These are phyloP conservation scores for Moniliophthora roreri DNA, from an alignment of 1,284 basidiomycete species.

Conservation along the genomic window DNA sequence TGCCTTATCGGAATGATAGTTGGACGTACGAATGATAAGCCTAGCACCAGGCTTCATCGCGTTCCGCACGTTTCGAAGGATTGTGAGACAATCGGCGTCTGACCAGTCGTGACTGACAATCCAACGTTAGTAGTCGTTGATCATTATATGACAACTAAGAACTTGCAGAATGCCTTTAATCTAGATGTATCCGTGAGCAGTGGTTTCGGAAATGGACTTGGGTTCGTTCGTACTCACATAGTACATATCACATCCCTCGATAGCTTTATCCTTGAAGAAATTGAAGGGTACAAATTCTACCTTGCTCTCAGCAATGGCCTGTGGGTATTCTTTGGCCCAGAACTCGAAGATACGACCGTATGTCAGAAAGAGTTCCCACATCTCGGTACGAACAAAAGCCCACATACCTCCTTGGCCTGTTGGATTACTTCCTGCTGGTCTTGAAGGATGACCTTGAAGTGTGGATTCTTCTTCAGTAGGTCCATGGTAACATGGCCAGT, in stretches of 20 bases:
- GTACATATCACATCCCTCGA: conserved; percentile 41
- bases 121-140: not conserved
- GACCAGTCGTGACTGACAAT: conserved; percentile 26
- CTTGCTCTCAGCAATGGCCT: conserved; percentile 30
- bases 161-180: conserved; percentile 13
- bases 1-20: too few relatives aligned
- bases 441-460: conserved; percentile 43
- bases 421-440: conserved; percentile 39
- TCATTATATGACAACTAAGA: not conserved
- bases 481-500: conserved; percentile 42
- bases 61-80: conserved; percentile 24
- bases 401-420: conserved; percentile 27
- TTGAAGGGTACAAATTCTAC: conserved; percentile 42
- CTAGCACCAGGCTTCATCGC: conserved; percentile 27
- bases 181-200: conserved; percentile 1
- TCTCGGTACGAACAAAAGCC: too few relatives aligned
- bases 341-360: not conserved
- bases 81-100: conserved; percentile 23
- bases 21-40: conserved; percentile 29
- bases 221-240: conserved; percentile 39
- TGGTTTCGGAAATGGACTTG: too few relatives aligned
- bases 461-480: conserved; percentile 38
- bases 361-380: too few relatives aligned
- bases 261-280: conserved; percentile 42
- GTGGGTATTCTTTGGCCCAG: conserved; percentile 11